Evolutionary conservation across 345 rosid species (phyloP).

Genomic region (Jatropha curcas): DNA sequence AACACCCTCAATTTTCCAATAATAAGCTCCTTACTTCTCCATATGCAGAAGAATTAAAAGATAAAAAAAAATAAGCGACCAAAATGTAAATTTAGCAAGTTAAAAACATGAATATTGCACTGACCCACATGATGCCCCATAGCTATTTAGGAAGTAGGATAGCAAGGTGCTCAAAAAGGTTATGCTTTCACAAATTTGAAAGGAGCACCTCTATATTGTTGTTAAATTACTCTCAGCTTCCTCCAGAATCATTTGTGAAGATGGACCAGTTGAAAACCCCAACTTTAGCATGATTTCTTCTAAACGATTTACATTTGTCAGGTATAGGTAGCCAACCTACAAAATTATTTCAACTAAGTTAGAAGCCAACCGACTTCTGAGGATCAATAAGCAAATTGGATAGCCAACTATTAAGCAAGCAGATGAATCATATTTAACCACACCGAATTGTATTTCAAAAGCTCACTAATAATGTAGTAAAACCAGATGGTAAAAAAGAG

Average conservation of each 20-base stretch:
- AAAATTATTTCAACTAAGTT: slow-evolving; percentile 1
- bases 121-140: too few species aligned
- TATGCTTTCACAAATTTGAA: background rate
- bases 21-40: background rate
- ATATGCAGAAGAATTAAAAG: background rate
- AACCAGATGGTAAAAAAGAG: slow-evolving; percentile 10
- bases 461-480: background rate
- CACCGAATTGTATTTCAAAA: slow-evolving; percentile 4
- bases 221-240: slow-evolving; percentile 39
- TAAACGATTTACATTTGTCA: slow-evolving; percentile 63
- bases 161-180: too few species aligned
- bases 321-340: slow-evolving; percentile 82
- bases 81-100: too few species aligned
- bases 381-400: background rate
- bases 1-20: background rate
- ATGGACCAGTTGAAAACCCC: slow-evolving; percentile 70
- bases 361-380: slow-evolving; percentile 4
- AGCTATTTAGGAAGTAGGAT: too few species aligned
- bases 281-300: slow-evolving; percentile 79
- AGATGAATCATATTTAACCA: background rate
- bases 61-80: too few species aligned
- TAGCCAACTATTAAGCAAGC: background rate
- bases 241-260: slow-evolving; percentile 45
- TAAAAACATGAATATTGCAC: too few species aligned
- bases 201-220: background rate